Conservation (phyloP, 768 basidiomycete species). For the Candolleomyces aberdarensis region DNA sequence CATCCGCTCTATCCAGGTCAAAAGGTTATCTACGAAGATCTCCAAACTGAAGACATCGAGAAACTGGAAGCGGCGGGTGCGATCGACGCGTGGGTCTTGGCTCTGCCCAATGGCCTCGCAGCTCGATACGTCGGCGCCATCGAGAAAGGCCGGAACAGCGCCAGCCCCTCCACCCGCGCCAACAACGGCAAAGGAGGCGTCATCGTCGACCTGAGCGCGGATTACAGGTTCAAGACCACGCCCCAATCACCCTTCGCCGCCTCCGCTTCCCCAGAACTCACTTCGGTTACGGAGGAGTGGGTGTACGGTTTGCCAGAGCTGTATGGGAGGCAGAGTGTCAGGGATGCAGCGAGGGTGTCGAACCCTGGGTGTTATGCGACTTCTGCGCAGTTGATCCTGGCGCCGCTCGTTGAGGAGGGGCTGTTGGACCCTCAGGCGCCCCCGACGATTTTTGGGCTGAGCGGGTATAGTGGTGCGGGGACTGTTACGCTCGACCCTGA, state of each 20-base stretch:
- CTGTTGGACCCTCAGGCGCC: conserved; percentile 57
- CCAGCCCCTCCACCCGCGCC: background rate
- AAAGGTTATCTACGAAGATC: conserved; percentile 70
- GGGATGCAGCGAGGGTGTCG: conserved; percentile 78
- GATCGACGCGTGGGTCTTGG: conserved; percentile 99
- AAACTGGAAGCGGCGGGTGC: conserved; percentile 85
- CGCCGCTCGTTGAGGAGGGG: conserved; percentile 65
- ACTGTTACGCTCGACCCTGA: conserved; percentile 60
- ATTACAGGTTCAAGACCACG: conserved; percentile 85
- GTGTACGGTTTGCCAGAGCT: conserved; percentile 99
- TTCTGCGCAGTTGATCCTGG: conserved; percentile 86
- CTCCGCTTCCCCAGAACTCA: background rate
- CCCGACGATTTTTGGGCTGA: conserved; percentile 89
- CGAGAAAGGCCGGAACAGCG: conserved; percentile 50
- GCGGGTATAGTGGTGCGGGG: conserved; percentile 94
- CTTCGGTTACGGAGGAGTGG: conserved; percentile 53
- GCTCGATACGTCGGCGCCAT: conserved; percentile 97
- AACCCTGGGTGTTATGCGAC: conserved; percentile 99
- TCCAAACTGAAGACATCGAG: conserved; percentile 76
- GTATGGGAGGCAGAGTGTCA: conserved; percentile 71
- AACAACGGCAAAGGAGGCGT: conserved; percentile 50
- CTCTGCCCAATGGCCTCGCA: conserved; percentile 94
- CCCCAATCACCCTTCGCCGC: conserved; percentile 1
- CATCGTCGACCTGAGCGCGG: conserved; percentile 89
- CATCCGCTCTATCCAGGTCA: background rate